Evolutionary conservation across 768 basidiomycete genomes (phyloP), one percentile per base, ranked within the genome.

Genomic region (Agaricus blazei): DNA sequence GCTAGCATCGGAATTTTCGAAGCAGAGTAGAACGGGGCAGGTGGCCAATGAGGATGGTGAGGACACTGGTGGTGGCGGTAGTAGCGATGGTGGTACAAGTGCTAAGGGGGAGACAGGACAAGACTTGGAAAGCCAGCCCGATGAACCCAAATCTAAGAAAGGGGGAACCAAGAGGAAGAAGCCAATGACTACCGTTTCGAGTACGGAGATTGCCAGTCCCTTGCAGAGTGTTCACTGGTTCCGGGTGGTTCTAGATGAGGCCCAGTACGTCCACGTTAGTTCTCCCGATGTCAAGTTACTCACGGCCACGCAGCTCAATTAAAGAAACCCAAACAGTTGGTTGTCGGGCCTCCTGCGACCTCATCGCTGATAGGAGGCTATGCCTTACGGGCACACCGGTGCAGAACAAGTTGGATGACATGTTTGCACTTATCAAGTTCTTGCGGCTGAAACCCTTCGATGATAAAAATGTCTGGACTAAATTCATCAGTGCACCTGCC

Each of bases 321-420:
- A 99, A 99, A 70, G 96, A 98, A 70, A 88, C 92, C 5, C 80
- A 83, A 24, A 99, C 97, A 1, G 92, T 98, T 42, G 95, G 89
- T 43, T 93, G 94, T 59, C 85, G 92, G 54, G 97, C 97, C 6
- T 94, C 90, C 11, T 98, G 97, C 70, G 94, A 97, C 68, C 80
- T 99, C 48, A 81, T 88, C 69, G 93, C 97, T 14, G 92, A 98
- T 65, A 85, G 97, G 51, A 85, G 97, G 14, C 75, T 98, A 42
- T 95, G 93, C 68, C 76, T 99, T 40, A 95, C 95, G n/a, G 97
- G 97, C 54, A 99, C 97, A 7, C 97, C 97, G 1, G 93, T 99
- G 37, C 97, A 99, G 74, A 99, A 99, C 78, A 97, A 96, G 70
- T 82, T 98, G 51, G 97, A 98, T 72, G 97, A 99, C 66, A 88